Percentiles rank a stretch among this genome's conserved stretches.
phyloP scores from a whole-genome alignment of 2,329 filamentous ascomycete species.

The Macrophomina phaseolina region DNA sequence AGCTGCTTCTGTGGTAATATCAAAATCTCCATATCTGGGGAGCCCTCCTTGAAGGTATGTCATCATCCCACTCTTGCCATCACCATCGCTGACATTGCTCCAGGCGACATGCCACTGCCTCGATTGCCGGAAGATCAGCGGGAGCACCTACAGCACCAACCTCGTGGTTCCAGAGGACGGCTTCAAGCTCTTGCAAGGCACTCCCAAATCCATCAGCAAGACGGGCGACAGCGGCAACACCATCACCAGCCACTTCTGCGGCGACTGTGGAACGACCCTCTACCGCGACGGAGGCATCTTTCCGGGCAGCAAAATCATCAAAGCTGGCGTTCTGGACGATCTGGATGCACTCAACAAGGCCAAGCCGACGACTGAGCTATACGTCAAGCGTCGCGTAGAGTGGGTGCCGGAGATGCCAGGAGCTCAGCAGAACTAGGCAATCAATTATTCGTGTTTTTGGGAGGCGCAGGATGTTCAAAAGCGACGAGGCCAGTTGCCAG shows the following conservation, averaged over 20 bases:
- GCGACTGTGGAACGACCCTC: constrained; percentile 23
- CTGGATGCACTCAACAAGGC: constrained; percentile 35
- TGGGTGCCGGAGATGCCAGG: constrained; percentile 44
- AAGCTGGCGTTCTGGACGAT: constrained; percentile 23
- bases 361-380: constrained; percentile 49
- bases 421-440: constrained; percentile 4
- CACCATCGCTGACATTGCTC: neutral
- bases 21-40: constrained; percentile 54
- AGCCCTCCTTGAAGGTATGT: constrained; percentile 40
- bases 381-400: constrained; percentile 41
- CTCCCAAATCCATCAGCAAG: constrained; percentile 57
- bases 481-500: neutral
- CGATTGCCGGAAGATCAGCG: constrained; percentile 64
- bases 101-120: constrained; percentile 53
- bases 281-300: constrained; percentile 5
- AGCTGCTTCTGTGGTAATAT: constrained; percentile 59
- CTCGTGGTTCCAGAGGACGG: constrained; percentile 50
- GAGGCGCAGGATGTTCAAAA: neutral
- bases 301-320: constrained; percentile 14
- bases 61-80: neutral
- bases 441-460: neutral
- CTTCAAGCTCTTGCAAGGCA: constrained; percentile 56
- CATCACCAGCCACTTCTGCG: constrained; percentile 62
- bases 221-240: constrained; percentile 59
- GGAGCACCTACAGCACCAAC: constrained; percentile 60